Evolutionary conservation across 108 stramenopile genomes (phyloP).

Genomic region (Nitzschia sp.): DNA sequence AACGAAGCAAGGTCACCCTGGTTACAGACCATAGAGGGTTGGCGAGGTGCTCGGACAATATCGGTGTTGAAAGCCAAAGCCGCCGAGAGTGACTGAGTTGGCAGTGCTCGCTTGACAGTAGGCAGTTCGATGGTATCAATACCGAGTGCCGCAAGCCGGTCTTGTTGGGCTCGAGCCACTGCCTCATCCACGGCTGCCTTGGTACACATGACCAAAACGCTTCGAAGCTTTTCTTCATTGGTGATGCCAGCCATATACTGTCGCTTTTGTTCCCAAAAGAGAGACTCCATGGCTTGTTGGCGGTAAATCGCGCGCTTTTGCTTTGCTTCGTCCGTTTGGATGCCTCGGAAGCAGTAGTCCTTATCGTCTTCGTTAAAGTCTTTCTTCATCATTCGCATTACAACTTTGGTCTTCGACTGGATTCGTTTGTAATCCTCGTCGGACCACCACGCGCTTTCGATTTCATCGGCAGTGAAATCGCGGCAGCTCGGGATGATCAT

Average conservation of each 20-base stretch:
- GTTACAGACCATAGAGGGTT: not conserved
- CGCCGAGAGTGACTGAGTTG: not conserved
- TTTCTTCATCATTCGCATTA: not conserved
- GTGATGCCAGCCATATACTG: not conserved
- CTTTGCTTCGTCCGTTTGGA: not conserved
- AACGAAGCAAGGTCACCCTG: not conserved
- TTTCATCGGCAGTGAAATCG: not conserved
- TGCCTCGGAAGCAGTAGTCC: not conserved
- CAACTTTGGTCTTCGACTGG: not conserved
- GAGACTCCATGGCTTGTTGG: not conserved
- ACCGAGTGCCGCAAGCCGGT: not conserved
- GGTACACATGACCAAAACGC: not conserved
- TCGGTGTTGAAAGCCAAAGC: not conserved
- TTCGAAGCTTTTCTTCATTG: not conserved
- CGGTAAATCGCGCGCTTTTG: not conserved
- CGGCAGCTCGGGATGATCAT: not conserved
- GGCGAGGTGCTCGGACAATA: not conserved
- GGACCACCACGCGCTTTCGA: not conserved
- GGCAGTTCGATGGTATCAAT: too few species aligned
- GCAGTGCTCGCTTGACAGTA: too few species aligned
- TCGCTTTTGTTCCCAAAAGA: not conserved
- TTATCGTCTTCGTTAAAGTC: not conserved
- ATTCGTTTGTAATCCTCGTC: not conserved
- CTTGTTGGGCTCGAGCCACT: not conserved
- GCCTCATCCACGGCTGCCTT: not conserved